Evolutionary conservation across 495 filamentous ascomycete genomes (phyloP).

Genomic region (Hyphodiscus hymeniophilus): DNA sequence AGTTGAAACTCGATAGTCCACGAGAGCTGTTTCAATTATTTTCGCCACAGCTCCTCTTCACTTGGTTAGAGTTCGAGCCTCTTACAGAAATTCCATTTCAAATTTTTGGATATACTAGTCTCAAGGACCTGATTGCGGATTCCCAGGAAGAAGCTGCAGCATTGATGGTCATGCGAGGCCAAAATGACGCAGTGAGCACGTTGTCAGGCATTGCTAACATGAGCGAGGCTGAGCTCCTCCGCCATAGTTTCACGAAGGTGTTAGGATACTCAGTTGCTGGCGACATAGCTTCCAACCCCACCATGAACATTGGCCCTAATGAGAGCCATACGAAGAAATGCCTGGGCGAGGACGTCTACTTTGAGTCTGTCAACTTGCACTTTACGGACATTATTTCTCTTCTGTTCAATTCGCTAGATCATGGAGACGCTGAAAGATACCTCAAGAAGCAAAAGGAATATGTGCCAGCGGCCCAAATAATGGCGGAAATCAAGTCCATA

Average conservation of each 20-base stretch:
- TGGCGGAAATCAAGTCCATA: slow-evolving; percentile 57
- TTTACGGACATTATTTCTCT: slow-evolving; percentile 69
- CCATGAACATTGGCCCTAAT: slow-evolving; percentile 46
- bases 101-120: slow-evolving; percentile 68
- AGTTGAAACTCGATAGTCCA: slow-evolving; percentile 53
- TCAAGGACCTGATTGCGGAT: slow-evolving; percentile 61
- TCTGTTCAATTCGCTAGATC: slow-evolving; percentile 61
- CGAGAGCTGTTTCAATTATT: slow-evolving; percentile 78
- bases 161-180: slow-evolving; percentile 76
- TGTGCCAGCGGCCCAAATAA: slow-evolving; percentile 47
- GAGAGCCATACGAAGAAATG: slow-evolving; percentile 61
- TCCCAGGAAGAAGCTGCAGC: slow-evolving; percentile 74
- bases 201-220: slow-evolving; percentile 49
- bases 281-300: slow-evolving; percentile 53
- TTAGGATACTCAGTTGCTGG: slow-evolving; percentile 77
- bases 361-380: slow-evolving; percentile 49
- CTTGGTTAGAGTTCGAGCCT: slow-evolving; percentile 65
- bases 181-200: slow-evolving; percentile 50
- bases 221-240: slow-evolving; percentile 48
- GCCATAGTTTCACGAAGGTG: slow-evolving; percentile 66
- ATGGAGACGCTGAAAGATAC: slow-evolving; percentile 62
- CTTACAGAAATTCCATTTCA: slow-evolving; percentile 65
- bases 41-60: slow-evolving; percentile 84
- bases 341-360: slow-evolving; percentile 58
- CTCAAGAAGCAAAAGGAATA: slow-evolving; percentile 57